A percentile compares a stretch with the other conserved stretches of the same genome.
phyloP scores from a whole-genome alignment of 148 eudicot species.

The Tetragonia tetragonoides region DNA sequence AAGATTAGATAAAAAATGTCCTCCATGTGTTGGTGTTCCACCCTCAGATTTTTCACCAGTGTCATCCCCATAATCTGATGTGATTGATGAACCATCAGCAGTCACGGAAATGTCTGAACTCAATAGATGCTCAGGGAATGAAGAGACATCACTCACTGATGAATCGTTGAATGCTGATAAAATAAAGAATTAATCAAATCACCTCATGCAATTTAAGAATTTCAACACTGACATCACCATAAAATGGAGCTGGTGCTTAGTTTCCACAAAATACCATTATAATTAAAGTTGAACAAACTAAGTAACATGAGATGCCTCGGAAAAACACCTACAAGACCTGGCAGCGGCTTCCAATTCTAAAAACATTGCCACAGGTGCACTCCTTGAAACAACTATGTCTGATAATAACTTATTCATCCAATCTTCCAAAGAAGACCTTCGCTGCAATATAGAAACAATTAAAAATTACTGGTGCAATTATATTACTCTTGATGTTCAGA shows the following conservation, averaged over 20 bases:
- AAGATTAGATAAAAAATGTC: slow-evolving; percentile 34
- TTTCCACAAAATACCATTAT: background rate
- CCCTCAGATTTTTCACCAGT: slow-evolving; percentile 52
- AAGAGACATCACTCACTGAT: slow-evolving; percentile 30
- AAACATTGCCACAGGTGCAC: slow-evolving; percentile 78
- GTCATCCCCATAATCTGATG: slow-evolving; percentile 61
- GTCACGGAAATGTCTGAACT: slow-evolving; percentile 41
- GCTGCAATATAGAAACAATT: slow-evolving; percentile 48
- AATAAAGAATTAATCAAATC: slow-evolving; percentile 16
- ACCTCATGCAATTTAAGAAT: slow-evolving; percentile 7
- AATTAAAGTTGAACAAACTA: background rate
- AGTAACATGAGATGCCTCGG: slow-evolving; percentile 14
- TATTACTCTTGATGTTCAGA: too few species aligned
- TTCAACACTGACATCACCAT: background rate
- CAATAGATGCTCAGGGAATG: slow-evolving; percentile 35
- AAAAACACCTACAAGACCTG: slow-evolving; percentile 70
- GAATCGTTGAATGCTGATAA: slow-evolving; percentile 71
- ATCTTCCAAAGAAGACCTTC: slow-evolving; percentile 70
- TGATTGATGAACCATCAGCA: slow-evolving; percentile 48
- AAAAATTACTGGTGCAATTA: background rate
- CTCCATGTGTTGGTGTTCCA: slow-evolving; percentile 53
- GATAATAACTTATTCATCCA: slow-evolving; percentile 83
- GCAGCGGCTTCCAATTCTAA: slow-evolving; percentile 97
- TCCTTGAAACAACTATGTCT: slow-evolving; percentile 80
- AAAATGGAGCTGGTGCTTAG: background rate